phyloP scores from a whole-genome alignment of 2,329 filamentous ascomycete genomes.

The Trichoderma arundinaceum region DNA sequence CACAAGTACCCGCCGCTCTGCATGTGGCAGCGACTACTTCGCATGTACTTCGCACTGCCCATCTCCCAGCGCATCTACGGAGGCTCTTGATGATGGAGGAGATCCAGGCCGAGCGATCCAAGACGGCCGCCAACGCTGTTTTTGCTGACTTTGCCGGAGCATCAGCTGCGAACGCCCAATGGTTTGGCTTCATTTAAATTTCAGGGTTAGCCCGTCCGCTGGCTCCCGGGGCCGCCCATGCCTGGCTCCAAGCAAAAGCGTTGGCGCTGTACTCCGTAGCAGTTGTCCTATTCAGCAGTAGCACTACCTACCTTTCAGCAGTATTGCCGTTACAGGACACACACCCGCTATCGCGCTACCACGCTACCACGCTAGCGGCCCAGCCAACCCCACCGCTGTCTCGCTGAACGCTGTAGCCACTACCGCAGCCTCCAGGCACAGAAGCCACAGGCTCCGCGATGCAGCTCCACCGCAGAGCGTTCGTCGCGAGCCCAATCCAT shows the following conservation, averaged over 20 bases:
- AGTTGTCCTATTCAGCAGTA: neutral
- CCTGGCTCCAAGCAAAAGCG: neutral
- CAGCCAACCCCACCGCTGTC: too few species aligned
- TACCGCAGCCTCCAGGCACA: too few species aligned
- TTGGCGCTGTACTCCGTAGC: neutral
- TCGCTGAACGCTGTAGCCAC: too few species aligned
- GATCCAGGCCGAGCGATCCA: neutral
- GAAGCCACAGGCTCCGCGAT: too few species aligned
- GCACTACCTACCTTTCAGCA: too few species aligned
- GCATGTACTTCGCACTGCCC: too few species aligned
- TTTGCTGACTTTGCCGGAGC: neutral
- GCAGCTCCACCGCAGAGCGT: too few species aligned
- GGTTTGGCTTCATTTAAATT: conserved; percentile 28
- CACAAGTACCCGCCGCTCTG: neutral
- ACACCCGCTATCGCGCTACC: too few species aligned
- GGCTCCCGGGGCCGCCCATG: conserved; percentile 25
- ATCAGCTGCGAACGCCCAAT: conserved; percentile 24
- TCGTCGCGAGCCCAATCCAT: too few species aligned
- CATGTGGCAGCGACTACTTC: neutral
- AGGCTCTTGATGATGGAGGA: neutral
- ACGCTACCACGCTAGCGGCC: too few species aligned
- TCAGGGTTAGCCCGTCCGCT: conserved; percentile 26
- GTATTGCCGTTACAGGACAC: too few species aligned
- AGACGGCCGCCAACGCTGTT: neutral
- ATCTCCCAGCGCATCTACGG: too few species aligned